Conservation (phyloP, 2,329 filamentous ascomycete genomes). For the Sporothrix protearum region DNA sequence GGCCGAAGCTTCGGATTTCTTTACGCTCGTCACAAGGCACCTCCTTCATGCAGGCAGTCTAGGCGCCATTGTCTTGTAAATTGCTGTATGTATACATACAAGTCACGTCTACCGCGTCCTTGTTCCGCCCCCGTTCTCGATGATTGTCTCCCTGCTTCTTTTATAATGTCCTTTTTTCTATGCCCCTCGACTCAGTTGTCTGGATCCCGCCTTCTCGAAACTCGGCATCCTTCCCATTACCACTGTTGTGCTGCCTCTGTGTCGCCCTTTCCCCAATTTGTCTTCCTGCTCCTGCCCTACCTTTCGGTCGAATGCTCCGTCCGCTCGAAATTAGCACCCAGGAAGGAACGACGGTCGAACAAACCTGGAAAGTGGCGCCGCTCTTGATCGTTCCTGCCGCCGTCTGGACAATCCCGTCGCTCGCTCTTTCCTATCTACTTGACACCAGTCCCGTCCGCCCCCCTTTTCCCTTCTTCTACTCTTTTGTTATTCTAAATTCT, state of each 20-base stretch:
- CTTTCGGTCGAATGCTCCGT: neutral
- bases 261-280: neutral
- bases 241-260: neutral
- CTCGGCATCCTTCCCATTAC: neutral
- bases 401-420: neutral
- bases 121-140: neutral
- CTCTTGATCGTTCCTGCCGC: neutral
- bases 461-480: neutral
- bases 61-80: neutral
- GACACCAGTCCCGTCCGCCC: neutral
- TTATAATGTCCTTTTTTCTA: neutral
- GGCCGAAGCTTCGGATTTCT: neutral
- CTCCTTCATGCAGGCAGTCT: neutral
- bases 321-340: neutral
- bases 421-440: slow-evolving; percentile 5
- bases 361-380: neutral
- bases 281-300: neutral
- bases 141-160: neutral
- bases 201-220: neutral
- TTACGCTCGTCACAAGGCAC: neutral
- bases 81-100: neutral
- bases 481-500: neutral
- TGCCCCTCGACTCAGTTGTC: neutral
- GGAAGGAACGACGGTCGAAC: neutral
- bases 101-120: neutral